A percentile compares a stretch with the other conserved stretches of the same genome.
These are phyloP conservation scores for Ceratocystis lukuohia DNA, from an alignment of 2,329 filamentous ascomycete genomes.

Conservation along the genomic window DNA sequence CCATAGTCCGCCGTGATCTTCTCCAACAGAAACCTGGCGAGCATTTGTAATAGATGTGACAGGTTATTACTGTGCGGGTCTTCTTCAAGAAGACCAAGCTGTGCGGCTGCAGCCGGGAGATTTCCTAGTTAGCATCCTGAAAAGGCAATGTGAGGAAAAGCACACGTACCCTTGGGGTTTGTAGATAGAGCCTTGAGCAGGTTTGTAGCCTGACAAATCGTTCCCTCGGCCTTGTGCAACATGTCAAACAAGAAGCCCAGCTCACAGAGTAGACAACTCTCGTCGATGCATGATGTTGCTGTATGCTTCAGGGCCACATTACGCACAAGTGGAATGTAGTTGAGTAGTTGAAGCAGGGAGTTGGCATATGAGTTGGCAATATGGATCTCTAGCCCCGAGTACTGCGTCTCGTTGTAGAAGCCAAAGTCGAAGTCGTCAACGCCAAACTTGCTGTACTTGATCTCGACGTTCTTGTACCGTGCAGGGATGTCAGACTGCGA, in stretches of 20 bases:
- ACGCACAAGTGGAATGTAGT: slow-evolving; percentile 76
- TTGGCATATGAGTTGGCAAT: slow-evolving; percentile 97
- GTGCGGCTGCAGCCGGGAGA: slow-evolving; percentile 32
- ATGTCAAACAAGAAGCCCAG: slow-evolving; percentile 94
- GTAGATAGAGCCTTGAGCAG: slow-evolving; percentile 79
- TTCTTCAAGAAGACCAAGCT: slow-evolving; percentile 72
- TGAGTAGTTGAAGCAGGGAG: slow-evolving; percentile 75
- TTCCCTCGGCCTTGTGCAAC: slow-evolving; percentile 87
- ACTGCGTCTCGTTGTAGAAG: slow-evolving; percentile 87
- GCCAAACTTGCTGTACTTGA: slow-evolving; percentile 97
- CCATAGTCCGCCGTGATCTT: slow-evolving; percentile 62
- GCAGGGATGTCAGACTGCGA: slow-evolving; percentile 65
- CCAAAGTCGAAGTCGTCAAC: slow-evolving; percentile 99
- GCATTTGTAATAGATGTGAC: slow-evolving; percentile 58
- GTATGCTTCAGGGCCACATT: slow-evolving; percentile 84
- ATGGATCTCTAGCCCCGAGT: slow-evolving; percentile 88
- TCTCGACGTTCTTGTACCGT: slow-evolving; percentile 88
- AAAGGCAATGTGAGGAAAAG: background rate
- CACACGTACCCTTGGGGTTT: slow-evolving; percentile 53
- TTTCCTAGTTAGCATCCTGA: background rate
- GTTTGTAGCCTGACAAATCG: slow-evolving; percentile 93
- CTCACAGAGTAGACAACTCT: slow-evolving; percentile 81
- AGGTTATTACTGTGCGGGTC: slow-evolving; percentile 58
- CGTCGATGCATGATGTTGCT: slow-evolving; percentile 67
- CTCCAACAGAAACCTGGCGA: slow-evolving; percentile 75